These are phyloP conservation scores for Pythium vanterpoolii DNA, from an alignment of 352 stramenopile species.

Conservation along the genomic window DNA sequence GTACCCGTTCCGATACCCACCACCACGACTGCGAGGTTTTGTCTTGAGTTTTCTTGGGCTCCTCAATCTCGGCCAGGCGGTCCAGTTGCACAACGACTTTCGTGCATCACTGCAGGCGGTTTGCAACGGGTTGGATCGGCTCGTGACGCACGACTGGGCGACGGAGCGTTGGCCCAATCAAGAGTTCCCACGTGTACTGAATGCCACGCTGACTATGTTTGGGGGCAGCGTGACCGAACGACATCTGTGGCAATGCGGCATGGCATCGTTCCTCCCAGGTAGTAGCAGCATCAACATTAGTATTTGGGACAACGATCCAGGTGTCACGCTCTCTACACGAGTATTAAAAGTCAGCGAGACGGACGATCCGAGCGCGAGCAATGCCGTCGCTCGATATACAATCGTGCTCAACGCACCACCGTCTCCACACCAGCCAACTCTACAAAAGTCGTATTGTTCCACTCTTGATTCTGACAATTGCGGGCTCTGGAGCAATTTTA, in stretches of 20 bases:
- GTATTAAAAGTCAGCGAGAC: conserved; percentile 38
- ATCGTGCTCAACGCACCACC: conserved; percentile 71
- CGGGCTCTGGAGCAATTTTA: conserved; percentile 45
- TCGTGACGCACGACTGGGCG: conserved; percentile 60
- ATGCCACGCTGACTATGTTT: conserved; percentile 50
- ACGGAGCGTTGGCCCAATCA: conserved; percentile 53
- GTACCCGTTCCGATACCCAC: conserved; percentile 32
- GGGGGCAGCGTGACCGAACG: conserved; percentile 37
- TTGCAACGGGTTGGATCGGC: conserved; percentile 47
- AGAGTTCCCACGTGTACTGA: conserved; percentile 42
- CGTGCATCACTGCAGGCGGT: conserved; percentile 39
- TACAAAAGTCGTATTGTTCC: conserved; percentile 30
- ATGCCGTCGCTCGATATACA: conserved; percentile 29
- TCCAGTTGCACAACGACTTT: conserved; percentile 35
- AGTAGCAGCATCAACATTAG: conserved; percentile 49
- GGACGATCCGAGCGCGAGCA: not conserved
- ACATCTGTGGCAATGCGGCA: conserved; percentile 70
- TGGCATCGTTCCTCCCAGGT: conserved; percentile 37
- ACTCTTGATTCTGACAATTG: conserved; percentile 34
- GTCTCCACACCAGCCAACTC: conserved; percentile 10
- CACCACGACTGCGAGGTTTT: conserved; percentile 47
- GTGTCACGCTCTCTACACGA: conserved; percentile 50
- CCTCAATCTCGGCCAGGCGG: conserved; percentile 50
- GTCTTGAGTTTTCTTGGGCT: conserved; percentile 63
- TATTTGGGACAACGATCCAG: conserved; percentile 78